Conservation (phyloP, 805 yeast species). For the Nakazawaea wyomingensis region DNA sequence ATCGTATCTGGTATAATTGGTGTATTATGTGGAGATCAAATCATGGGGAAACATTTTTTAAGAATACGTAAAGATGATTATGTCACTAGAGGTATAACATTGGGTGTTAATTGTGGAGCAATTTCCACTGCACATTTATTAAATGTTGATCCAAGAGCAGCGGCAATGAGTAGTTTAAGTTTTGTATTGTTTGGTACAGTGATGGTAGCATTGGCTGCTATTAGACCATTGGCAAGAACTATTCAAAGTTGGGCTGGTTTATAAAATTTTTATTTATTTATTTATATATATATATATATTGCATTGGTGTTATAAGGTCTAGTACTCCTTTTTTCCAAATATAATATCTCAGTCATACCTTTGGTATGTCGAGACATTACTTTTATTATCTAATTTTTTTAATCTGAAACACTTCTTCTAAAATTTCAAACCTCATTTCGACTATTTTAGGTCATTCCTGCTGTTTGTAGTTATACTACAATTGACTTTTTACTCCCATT, state of each 20-base stretch:
- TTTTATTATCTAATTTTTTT: no score
- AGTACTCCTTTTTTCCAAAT: no score
- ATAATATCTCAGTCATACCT: no score
- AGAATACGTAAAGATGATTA: slow-evolving; percentile 58
- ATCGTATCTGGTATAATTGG: slow-evolving; percentile 74
- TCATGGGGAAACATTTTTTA: slow-evolving; percentile 34
- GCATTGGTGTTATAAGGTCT: no score
- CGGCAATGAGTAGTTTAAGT: slow-evolving; percentile 68
- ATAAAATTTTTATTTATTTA: no score
- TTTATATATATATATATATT: no score
- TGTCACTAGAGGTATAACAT: slow-evolving; percentile 69
- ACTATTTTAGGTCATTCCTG: no score
- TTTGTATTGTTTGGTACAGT: slow-evolving; percentile 70
- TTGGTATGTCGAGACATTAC: no score
- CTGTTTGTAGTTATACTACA: no score
- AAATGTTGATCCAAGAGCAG: slow-evolving; percentile 70
- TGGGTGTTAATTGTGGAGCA: slow-evolving; percentile 79
- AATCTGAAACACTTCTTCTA: no score
- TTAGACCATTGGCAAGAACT: slow-evolving; percentile 46
- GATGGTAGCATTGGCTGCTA: slow-evolving; percentile 65
- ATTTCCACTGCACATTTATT: slow-evolving; percentile 75
- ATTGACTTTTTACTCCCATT: no score
- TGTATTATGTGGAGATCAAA: slow-evolving; percentile 58
- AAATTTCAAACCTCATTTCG: no score
- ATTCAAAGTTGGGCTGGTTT: slow-evolving; percentile 44